Evolutionary conservation across 495 filamentous ascomycete species (phyloP).

Genomic region (Parathielavia hyrcaniae): DNA sequence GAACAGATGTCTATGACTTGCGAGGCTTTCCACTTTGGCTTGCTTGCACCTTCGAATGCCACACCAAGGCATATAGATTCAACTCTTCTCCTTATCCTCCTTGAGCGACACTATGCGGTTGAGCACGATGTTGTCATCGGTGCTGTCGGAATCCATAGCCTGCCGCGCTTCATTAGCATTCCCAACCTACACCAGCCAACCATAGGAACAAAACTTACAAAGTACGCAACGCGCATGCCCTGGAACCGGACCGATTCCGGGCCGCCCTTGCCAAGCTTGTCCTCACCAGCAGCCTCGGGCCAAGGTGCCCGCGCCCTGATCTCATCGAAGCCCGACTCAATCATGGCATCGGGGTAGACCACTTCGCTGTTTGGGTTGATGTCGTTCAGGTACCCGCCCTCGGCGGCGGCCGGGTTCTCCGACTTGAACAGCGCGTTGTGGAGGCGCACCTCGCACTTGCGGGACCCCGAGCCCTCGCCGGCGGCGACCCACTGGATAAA

Average conservation of each 20-base stretch:
- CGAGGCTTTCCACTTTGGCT: neutral
- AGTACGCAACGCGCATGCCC: conserved; percentile 85
- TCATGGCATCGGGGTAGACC: conserved; percentile 67
- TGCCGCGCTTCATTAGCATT: conserved; percentile 22
- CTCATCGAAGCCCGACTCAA: conserved; percentile 82
- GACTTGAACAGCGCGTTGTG: conserved; percentile 83
- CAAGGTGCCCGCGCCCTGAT: conserved; percentile 68
- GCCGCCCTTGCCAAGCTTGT: conserved; percentile 49
- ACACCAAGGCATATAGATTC: neutral
- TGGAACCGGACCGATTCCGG: conserved; percentile 84
- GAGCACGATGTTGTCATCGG: conserved; percentile 67
- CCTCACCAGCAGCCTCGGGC: conserved; percentile 69
- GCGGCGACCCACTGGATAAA: conserved; percentile 86
- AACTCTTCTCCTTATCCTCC: conserved; percentile 73
- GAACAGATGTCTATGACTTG: neutral
- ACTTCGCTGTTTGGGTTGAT: conserved; percentile 81
- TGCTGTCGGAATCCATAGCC: conserved; percentile 73
- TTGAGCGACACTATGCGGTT: conserved; percentile 92
- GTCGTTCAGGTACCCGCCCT: conserved; percentile 72
- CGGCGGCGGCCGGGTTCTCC: conserved; percentile 65
- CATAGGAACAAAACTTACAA: conserved; percentile 37
- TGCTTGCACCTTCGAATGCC: neutral
- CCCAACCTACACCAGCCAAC: no score
- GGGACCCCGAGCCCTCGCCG: conserved; percentile 54
- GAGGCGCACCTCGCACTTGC: conserved; percentile 70